These are phyloP conservation scores for Chrysosporium keratinophilum DNA, from an alignment of 2,329 filamentous ascomycete species.

Conservation along the genomic window DNA sequence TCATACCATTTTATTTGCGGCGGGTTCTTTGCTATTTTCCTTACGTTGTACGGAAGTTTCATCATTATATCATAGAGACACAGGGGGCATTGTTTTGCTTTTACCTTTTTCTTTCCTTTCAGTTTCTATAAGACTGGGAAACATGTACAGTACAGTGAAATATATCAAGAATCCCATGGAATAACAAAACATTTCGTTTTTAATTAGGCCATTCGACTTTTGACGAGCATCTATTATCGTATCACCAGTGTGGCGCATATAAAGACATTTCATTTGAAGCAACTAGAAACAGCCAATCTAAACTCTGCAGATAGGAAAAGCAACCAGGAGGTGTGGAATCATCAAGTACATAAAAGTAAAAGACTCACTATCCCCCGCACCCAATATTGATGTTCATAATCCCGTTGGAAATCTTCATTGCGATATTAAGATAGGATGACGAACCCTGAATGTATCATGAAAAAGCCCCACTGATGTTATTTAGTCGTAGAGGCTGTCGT, in stretches of 20 bases:
- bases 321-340: neutral
- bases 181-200: neutral
- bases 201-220: neutral
- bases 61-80: no score
- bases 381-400: neutral
- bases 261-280: neutral
- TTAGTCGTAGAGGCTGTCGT: conserved; percentile 86
- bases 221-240: neutral
- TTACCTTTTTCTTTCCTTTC: neutral
- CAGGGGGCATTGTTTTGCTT: neutral
- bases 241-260: neutral
- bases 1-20: no score
- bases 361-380: neutral
- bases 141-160: no score
- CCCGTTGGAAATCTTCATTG: conserved; percentile 4
- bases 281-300: conserved; percentile 9
- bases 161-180: neutral
- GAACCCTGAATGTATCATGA: conserved; percentile 3
- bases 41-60: no score
- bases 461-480: neutral
- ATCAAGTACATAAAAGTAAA: conserved; percentile 7
- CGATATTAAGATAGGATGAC: conserved; percentile 5
- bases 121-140: neutral
- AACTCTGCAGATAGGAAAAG: neutral
- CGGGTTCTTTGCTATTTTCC: no score